Conservation (phyloP, 768 basidiomycete species). For the Cyclocybe cylindracea region DNA sequence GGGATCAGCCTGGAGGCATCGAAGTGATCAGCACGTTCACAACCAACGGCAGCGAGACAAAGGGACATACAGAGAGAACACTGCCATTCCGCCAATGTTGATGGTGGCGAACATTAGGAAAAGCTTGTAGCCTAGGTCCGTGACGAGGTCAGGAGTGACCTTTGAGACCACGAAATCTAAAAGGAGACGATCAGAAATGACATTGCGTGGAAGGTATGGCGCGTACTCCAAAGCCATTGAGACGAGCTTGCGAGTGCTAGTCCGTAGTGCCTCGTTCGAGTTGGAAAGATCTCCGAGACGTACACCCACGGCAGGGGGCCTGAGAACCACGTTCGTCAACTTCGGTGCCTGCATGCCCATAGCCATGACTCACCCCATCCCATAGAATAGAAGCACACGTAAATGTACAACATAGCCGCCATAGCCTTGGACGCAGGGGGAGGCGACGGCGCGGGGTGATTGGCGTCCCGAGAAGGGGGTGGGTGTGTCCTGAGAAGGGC, state of each 20-base stretch:
- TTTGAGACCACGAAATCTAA: conserved; percentile 74
- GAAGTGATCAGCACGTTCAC: no score
- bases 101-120: conserved; percentile 79
- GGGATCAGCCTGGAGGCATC: conserved; percentile 49
- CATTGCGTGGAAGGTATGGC: no score
- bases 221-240: conserved; percentile 79
- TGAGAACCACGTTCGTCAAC: conserved; percentile 24
- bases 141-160: conserved; percentile 64
- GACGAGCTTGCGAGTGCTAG: conserved; percentile 72
- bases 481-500: conserved; percentile 82
- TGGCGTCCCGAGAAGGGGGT: conserved; percentile 34
- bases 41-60: neutral
- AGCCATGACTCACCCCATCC: conserved; percentile 60
- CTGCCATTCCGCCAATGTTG: conserved; percentile 70
- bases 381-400: conserved; percentile 87
- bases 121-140: conserved; percentile 67
- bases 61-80: conserved; percentile 58
- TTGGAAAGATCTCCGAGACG: conserved; percentile 86
- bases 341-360: neutral
- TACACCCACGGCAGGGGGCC: conserved; percentile 57
- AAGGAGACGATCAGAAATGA: neutral
- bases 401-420: conserved; percentile 87
- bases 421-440: conserved; percentile 71
- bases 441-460: conserved; percentile 31
- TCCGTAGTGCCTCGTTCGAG: conserved; percentile 80